A percentile compares a stretch with the other conserved stretches of the same genome.
These are phyloP conservation scores for Alternaria metachromatica DNA, from an alignment of 2,329 filamentous ascomycete species.

Conservation along the genomic window DNA sequence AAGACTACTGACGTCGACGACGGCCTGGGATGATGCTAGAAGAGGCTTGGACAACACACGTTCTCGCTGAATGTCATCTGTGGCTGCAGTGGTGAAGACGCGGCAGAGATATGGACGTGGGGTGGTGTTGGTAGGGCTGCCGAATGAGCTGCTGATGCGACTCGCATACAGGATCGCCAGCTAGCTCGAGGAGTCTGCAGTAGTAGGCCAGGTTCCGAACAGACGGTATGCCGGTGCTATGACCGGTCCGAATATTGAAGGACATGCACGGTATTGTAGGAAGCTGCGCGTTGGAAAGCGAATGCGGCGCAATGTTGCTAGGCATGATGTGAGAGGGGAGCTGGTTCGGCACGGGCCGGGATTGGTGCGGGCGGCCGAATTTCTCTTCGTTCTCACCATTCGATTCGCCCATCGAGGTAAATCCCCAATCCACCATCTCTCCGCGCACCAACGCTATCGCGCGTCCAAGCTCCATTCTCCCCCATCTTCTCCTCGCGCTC, in stretches of 20 bases:
- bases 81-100: neutral
- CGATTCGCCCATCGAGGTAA: neutral
- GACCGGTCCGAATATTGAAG: neutral
- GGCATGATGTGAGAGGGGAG: neutral
- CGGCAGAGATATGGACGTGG: conserved; percentile 3
- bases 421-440: neutral
- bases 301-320: neutral
- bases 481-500: conserved; percentile 17
- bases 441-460: conserved; percentile 5
- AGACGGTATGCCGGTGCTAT: neutral
- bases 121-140: conserved; percentile 30
- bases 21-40: conserved; percentile 15
- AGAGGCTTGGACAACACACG: conserved; percentile 28
- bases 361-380: conserved; percentile 2
- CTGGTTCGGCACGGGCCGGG: conserved; percentile 9
- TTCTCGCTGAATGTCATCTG: conserved; percentile 2
- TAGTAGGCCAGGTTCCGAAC: neutral
- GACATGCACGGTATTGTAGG: neutral
- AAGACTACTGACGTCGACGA: conserved; percentile 5
- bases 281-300: neutral
- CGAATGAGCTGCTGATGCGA: conserved; percentile 27
- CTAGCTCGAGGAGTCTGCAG: conserved; percentile 12
- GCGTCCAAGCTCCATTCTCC: conserved; percentile 12
- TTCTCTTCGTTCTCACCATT: neutral
- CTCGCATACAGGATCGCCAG: conserved; percentile 27